A percentile compares a stretch with the other conserved stretches of the same genome.
phyloP scores from a whole-genome alignment of 1,139 yeast species.

The Suhomyces coccinellae region DNA sequence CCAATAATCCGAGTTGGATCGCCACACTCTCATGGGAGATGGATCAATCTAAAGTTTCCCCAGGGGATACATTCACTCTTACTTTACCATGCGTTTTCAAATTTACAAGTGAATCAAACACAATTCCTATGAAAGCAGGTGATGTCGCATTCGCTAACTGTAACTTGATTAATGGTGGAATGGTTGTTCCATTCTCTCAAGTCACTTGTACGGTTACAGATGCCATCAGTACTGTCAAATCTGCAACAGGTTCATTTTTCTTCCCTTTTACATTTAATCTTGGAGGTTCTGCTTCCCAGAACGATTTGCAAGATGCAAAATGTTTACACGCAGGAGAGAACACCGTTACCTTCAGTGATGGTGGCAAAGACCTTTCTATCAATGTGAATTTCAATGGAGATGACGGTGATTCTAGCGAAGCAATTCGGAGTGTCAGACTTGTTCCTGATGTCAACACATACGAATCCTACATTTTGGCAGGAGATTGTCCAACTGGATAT shows the following conservation, averaged over 20 bases:
- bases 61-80: conserved; percentile 37
- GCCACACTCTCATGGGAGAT: conserved; percentile 29
- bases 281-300: conserved; percentile 24
- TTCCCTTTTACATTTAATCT: conserved; percentile 31
- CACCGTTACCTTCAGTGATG: conserved; percentile 31
- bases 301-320: conserved; percentile 24
- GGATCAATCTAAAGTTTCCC: conserved; percentile 17
- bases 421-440: neutral
- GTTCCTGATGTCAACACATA: conserved; percentile 17
- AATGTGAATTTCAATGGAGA: conserved; percentile 18
- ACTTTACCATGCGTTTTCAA: conserved; percentile 33
- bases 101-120: conserved; percentile 22
- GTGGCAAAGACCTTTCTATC: conserved; percentile 21
- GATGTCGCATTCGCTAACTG: conserved; percentile 29
- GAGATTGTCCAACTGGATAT: conserved; percentile 27
- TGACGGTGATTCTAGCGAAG: conserved; percentile 2
- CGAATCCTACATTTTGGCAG: conserved; percentile 23
- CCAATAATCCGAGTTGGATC: conserved; percentile 25
- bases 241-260: conserved; percentile 24
- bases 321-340: conserved; percentile 26
- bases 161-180: conserved; percentile 24
- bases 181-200: conserved; percentile 24
- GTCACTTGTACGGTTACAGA: conserved; percentile 26
- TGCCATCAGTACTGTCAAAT: conserved; percentile 14
- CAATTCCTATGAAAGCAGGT: conserved; percentile 21